phyloP scores from a whole-genome alignment of 441 rosid genomes.

The Pelargonium australe region DNA sequence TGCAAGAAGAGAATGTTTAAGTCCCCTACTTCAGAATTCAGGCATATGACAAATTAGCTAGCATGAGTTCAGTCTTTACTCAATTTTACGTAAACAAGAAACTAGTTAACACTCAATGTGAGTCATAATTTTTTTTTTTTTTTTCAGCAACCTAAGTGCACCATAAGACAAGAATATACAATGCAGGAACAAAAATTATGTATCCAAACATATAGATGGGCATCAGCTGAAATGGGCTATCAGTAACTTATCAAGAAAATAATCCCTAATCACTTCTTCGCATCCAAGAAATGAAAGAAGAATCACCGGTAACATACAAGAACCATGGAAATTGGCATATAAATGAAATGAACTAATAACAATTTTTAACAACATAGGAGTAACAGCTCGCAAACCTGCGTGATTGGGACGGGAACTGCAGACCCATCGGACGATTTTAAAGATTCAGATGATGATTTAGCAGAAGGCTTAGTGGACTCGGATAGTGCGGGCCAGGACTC shows the following conservation, averaged over 20 bases:
- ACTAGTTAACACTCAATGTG: neutral
- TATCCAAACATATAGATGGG: no score
- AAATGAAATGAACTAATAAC: neutral
- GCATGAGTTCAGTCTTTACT: neutral
- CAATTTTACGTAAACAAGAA: neutral
- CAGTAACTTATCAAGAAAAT: no score
- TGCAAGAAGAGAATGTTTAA: neutral
- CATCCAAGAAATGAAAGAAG: no score
- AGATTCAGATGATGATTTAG: constrained; percentile 45
- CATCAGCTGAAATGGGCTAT: no score
- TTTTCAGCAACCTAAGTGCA: no score
- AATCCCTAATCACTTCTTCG: no score
- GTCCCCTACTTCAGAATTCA: neutral
- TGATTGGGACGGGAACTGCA: constrained; percentile 18
- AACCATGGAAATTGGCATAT: no score
- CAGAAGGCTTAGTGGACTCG: constrained; percentile 53
- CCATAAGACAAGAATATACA: no score
- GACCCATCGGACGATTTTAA: constrained; percentile 53
- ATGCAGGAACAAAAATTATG: no score
- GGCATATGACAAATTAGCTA: neutral
- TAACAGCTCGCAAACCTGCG: constrained; percentile 14
- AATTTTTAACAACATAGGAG: neutral
- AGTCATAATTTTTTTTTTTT: no score
- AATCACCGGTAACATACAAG: no score
- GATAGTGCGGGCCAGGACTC: constrained; percentile 78